Evolutionary conservation across 495 filamentous ascomycete species (phyloP), one percentile per base, ranked within the genome.

Genomic region (Cercophora scortea): DNA sequence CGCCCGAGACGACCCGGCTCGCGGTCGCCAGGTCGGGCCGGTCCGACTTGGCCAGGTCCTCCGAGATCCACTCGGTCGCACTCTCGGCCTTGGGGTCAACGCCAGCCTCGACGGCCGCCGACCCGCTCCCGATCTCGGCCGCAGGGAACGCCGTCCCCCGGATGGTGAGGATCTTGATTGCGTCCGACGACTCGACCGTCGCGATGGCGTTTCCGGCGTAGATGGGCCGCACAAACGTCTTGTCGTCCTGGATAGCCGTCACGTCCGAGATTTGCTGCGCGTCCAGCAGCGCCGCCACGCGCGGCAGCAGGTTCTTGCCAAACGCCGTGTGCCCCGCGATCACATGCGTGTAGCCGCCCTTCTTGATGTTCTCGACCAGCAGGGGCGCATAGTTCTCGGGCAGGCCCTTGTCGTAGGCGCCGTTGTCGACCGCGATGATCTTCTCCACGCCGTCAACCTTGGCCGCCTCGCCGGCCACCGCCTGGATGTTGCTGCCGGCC

Each of bases 141-240:
- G 81, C 69, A 13, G 81, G 66, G 76, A 98, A 98, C 8, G 94
- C 87, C 15, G 93, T 96, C 45, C 90, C 90, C 58, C 93, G 84
- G 50, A 96, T 86, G 34, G 93, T 98, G 58, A 97, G 79, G 40
- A 96, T 67, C 71, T 96, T 98, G 69, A 89, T 83, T 3, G 74
- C 61, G 63, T 98, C 94, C 51, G 79, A 79, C 7, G 89, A 94
- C 67, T 97, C 88, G 33, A 96, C 90, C n/a, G 94, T 98, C 12
- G 94, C 82, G 60, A 98, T 93, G 46, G 90, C 94, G 65, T 98
- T 98, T 41, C 93, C 93, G 48, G 93, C 93, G 63, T 98, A 98
- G 63, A 98, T 95, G 42, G 94, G 91, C 34, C 93, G 88, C 41
- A 96, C 88, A 65, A 97, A 98, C 17, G 89, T 97, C 68, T 94